Conservation (phyloP, 148 eudicot species). For the Spergularia marina region DNA sequence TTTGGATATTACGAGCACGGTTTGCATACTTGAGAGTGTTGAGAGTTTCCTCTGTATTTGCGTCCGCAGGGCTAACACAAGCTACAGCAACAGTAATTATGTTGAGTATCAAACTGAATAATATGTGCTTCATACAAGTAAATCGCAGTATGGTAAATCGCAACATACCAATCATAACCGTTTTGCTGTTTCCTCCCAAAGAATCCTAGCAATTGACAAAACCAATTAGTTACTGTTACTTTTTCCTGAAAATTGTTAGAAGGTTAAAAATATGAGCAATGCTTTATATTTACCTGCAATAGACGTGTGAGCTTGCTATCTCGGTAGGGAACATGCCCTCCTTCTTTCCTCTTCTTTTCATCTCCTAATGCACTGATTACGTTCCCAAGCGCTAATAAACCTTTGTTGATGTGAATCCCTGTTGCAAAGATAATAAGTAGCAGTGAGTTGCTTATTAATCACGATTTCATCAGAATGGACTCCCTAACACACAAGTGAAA, state of each 20-base stretch:
- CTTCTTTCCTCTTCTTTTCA: conserved; percentile 93
- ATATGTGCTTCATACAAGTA: neutral
- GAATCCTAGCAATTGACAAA: conserved; percentile 67
- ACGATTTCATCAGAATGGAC: no score
- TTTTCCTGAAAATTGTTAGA: no score
- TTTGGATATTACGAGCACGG: conserved; percentile 98
- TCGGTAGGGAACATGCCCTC: conserved; percentile 95
- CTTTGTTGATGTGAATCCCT: conserved; percentile 98
- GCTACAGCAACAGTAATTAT: conserved; percentile 40
- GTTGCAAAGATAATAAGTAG: neutral
- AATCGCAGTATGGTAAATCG: neutral
- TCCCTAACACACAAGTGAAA: no score
- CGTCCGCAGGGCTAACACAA: conserved; percentile 96
- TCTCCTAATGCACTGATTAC: conserved; percentile 98
- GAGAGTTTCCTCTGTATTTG: conserved; percentile 93
- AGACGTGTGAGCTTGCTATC: conserved; percentile 97
- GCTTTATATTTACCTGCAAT: conserved; percentile 49
- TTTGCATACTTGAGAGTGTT: conserved; percentile 97
- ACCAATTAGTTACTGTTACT: neutral
- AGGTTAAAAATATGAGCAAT: neutral
- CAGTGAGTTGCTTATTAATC: no score
- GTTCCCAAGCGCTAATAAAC: conserved; percentile 87
- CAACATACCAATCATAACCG: conserved; percentile 90
- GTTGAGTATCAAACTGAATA: neutral
- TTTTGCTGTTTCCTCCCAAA: conserved; percentile 94